These are phyloP conservation scores for Boletus patriciae DNA, from an alignment of 768 basidiomycete species.

Conservation along the genomic window DNA sequence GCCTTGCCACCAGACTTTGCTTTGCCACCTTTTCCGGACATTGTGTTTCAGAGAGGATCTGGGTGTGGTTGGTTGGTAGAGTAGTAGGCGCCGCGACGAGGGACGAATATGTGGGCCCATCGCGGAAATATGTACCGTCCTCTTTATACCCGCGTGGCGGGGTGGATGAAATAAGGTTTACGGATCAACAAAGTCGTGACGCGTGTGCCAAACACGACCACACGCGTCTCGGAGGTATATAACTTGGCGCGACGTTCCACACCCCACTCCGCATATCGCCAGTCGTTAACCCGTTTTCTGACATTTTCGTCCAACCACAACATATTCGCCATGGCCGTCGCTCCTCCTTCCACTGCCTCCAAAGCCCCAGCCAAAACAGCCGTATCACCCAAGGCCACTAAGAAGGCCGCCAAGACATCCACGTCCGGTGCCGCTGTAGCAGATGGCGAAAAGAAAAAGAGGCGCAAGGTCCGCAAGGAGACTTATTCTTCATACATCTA, in stretches of 20 bases:
- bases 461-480: slow-evolving; percentile 86
- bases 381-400: slow-evolving; percentile 35
- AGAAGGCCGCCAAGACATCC: slow-evolving; percentile 61
- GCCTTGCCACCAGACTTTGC: slow-evolving; percentile 69
- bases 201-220: slow-evolving; percentile 39
- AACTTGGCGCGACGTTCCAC: background rate
- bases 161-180: slow-evolving; percentile 35
- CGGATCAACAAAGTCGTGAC: slow-evolving; percentile 40
- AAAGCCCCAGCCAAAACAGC: slow-evolving; percentile 49
- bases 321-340: slow-evolving; percentile 58
- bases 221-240: slow-evolving; percentile 34
- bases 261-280: slow-evolving; percentile 12
- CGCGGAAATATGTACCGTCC: background rate
- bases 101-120: slow-evolving; percentile 10
- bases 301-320: slow-evolving; percentile 7
- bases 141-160: slow-evolving; percentile 32
- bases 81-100: background rate
- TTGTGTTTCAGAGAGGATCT: slow-evolving; percentile 13
- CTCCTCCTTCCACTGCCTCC: slow-evolving; percentile 41
- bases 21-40: slow-evolving; percentile 51
- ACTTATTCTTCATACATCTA: slow-evolving; percentile 95
- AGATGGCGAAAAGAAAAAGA: slow-evolving; percentile 83
- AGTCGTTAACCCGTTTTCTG: slow-evolving; percentile 4
- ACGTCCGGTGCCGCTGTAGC: slow-evolving; percentile 51
- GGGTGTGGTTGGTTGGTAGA: background rate